phyloP scores from a whole-genome alignment of 2,329 filamentous ascomycete species.

The Fusarium xylarioides region DNA sequence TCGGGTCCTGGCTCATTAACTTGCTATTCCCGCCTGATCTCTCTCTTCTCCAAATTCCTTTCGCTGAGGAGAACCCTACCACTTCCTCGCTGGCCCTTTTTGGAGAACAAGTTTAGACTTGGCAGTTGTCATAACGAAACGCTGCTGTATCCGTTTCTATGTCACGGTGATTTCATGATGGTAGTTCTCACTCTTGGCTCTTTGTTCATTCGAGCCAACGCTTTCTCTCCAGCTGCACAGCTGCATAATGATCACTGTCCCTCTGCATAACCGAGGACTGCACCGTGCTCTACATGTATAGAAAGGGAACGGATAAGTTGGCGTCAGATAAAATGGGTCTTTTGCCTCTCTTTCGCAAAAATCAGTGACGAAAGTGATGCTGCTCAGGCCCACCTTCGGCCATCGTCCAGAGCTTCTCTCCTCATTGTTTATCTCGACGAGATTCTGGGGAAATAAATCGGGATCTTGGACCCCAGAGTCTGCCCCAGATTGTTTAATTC shows the following conservation, averaged over 20 bases:
- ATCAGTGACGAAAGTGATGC: constrained; percentile 22
- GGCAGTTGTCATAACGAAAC: constrained; percentile 21
- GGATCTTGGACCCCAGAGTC: constrained; percentile 34
- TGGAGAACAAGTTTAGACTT: constrained; percentile 28
- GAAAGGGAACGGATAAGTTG: constrained; percentile 18
- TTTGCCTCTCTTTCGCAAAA: constrained; percentile 3
- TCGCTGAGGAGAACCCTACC: constrained; percentile 30
- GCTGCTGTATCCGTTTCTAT: neutral
- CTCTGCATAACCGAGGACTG: neutral
- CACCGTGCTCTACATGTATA: neutral
- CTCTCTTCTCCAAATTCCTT: constrained; percentile 34
- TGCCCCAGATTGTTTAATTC: constrained; percentile 17
- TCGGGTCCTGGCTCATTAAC: neutral
- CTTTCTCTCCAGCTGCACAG: neutral
- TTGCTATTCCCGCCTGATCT: constrained; percentile 12
- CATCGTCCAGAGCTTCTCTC: constrained; percentile 30
- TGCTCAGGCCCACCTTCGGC: constrained; percentile 25
- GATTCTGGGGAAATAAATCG: constrained; percentile 28
- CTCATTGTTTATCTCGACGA: constrained; percentile 1
- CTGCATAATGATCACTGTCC: neutral
- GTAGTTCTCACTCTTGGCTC: neutral
- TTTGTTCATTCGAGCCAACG: neutral
- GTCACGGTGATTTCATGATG: constrained; percentile 16
- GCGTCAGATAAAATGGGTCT: constrained; percentile 26
- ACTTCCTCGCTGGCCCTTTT: neutral